Evolutionary conservation across 192 early-diverging fungal species (phyloP).

Genomic region (Ambispora gerdemannii): DNA sequence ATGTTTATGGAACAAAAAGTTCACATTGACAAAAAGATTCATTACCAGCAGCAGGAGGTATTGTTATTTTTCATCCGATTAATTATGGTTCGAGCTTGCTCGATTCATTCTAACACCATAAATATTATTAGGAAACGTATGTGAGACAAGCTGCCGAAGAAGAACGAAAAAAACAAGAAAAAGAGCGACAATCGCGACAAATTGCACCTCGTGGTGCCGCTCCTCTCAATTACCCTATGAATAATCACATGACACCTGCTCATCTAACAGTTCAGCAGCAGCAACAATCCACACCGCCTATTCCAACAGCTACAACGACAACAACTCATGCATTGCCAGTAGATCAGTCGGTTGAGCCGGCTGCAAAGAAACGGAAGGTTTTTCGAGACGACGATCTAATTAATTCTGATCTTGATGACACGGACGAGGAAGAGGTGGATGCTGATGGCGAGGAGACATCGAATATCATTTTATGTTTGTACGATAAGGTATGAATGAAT

Average conservation of each 20-base stretch:
- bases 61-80: too few species aligned
- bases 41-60: too few species aligned
- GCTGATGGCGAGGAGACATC: constrained; percentile 63
- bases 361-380: neutral
- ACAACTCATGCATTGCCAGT: neutral
- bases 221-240: neutral
- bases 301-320: neutral
- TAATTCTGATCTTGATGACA: constrained; percentile 70
- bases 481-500: constrained; percentile 56
- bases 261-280: neutral
- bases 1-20: too few species aligned
- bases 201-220: neutral
- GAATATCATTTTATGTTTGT: constrained; percentile 73
- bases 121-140: too few species aligned
- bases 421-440: constrained; percentile 60
- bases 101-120: too few species aligned
- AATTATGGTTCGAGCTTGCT: too few species aligned
- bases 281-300: neutral
- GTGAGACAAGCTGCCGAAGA: neutral
- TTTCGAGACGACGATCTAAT: constrained; percentile 55
- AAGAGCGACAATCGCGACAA: neutral
- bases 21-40: too few species aligned
- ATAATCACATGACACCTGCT: neutral
- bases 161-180: too few species aligned
- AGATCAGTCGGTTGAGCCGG: neutral